These are phyloP conservation scores for Phytophthora constricta DNA, from an alignment of 352 stramenopile genomes.

Conservation along the genomic window DNA sequence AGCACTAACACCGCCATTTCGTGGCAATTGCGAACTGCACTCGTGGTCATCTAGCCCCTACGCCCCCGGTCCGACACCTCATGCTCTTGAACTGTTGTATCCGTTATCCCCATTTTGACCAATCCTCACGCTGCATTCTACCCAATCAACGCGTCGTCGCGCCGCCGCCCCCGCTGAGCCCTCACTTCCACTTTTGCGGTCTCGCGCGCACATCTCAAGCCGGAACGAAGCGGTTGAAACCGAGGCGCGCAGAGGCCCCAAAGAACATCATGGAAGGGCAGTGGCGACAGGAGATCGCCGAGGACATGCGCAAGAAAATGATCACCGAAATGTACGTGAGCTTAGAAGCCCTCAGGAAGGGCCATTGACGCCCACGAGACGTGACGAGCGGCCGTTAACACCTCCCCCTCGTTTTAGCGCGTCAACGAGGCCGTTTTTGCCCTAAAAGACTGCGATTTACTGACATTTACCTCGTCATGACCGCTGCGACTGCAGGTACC, in stretches of 20 bases:
- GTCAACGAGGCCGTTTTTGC: neutral
- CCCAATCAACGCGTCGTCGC: too few species aligned
- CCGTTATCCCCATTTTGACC: constrained; percentile 31
- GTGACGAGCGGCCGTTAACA: constrained; percentile 9
- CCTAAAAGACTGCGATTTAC: neutral
- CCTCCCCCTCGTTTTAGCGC: constrained; percentile 6
- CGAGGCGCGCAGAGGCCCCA: constrained; percentile 14
- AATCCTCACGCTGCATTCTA: constrained; percentile 13
- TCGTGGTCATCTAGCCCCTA: too few species aligned
- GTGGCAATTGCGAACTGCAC: too few species aligned
- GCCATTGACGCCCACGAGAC: neutral
- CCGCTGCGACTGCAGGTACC: too few species aligned
- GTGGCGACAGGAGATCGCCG: constrained; percentile 81
- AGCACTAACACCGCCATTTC: too few species aligned
- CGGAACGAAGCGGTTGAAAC: constrained; percentile 18
- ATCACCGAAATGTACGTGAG: constrained; percentile 87
- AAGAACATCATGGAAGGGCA: constrained; percentile 60
- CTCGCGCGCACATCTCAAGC: constrained; percentile 22
- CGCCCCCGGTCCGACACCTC: too few species aligned
- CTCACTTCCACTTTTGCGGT: constrained; percentile 57
- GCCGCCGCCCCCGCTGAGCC: neutral
- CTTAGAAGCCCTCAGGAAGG: neutral
- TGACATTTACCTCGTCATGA: neutral
- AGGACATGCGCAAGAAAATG: constrained; percentile 88
- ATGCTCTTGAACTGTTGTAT: constrained; percentile 22